phyloP scores from a whole-genome alignment of 106 monocot genomes.

The Ottelia alismoides region DNA sequence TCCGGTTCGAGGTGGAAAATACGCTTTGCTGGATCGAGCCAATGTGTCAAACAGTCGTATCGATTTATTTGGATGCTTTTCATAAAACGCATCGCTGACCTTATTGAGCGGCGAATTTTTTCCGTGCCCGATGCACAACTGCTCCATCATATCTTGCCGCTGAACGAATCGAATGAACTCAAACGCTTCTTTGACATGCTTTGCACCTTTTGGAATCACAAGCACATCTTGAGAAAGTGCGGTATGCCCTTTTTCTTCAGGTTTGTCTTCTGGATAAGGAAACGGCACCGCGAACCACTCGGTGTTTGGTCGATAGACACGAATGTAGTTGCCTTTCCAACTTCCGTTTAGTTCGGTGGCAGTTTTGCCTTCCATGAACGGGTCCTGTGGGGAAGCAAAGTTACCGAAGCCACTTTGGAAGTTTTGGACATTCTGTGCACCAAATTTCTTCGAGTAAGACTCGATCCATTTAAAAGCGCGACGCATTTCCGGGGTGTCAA shows the following conservation, averaged over 20 bases:
- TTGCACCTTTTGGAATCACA: not conserved
- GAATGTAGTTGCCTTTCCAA: not conserved
- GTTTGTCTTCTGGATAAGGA: not conserved
- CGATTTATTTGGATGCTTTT: not conserved
- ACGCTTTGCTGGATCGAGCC: not conserved
- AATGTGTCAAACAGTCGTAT: not conserved
- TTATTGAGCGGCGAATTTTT: not conserved
- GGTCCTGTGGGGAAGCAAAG: not conserved
- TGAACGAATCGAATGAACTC: not conserved
- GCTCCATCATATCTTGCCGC: not conserved
- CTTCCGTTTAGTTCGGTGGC: not conserved
- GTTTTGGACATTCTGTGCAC: not conserved
- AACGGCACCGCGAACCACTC: not conserved
- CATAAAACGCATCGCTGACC: not conserved
- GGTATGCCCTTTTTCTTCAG: not conserved
- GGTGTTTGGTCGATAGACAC: not conserved
- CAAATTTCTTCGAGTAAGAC: not conserved
- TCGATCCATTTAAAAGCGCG: not conserved
- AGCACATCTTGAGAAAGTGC: not conserved
- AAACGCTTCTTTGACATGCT: not conserved
- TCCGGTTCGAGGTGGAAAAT: not conserved
- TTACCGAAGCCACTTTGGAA: not conserved
- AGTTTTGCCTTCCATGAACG: not conserved
- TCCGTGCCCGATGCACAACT: not conserved
- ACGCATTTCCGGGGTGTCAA: not conserved